Percentiles rank a stretch among this genome's conserved stretches.
Evolutionary conservation across 169 alveolate genomes (phyloP).

Genomic region (Cryptosporidium felis): DNA sequence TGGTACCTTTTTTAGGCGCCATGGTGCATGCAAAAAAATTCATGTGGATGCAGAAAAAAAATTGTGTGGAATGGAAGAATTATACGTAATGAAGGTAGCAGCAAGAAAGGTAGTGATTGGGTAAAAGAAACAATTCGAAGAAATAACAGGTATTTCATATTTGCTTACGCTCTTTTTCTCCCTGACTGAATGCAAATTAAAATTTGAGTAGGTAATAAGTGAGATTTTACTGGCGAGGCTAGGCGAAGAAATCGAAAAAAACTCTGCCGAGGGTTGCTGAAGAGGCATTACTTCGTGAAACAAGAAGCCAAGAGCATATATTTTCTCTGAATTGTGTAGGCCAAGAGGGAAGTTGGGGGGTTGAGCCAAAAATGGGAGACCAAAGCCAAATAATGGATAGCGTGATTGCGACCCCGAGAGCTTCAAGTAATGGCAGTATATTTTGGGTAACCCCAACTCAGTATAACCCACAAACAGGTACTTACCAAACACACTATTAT

Average conservation of each 20-base stretch:
- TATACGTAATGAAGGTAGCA: slow-evolving; percentile 66
- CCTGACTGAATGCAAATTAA: too few relatives aligned
- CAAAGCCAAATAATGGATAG: slow-evolving; percentile 52
- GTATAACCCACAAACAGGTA: slow-evolving; percentile 70
- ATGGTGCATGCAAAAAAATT: slow-evolving; percentile 17
- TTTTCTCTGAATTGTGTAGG: too few relatives aligned
- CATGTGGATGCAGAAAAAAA: slow-evolving; percentile 50
- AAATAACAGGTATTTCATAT: not conserved
- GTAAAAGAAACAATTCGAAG: not conserved
- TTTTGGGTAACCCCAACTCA: slow-evolving; percentile 72
- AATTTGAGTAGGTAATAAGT: too few relatives aligned
- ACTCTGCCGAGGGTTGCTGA: too few relatives aligned
- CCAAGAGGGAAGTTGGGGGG: not conserved
- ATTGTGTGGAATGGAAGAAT: slow-evolving; percentile 67
- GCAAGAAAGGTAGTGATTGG: not conserved
- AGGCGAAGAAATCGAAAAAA: too few relatives aligned
- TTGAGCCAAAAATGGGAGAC: slow-evolving; percentile 11
- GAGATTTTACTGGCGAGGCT: too few relatives aligned
- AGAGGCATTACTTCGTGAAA: too few relatives aligned
- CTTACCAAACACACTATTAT: slow-evolving; percentile 69
- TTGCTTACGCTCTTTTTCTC: not conserved
- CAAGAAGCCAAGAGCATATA: too few relatives aligned
- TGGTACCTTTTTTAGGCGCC: slow-evolving; percentile 68
- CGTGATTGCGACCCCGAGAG: slow-evolving; percentile 72
- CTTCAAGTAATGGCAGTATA: slow-evolving; percentile 63